A percentile compares a stretch with the other conserved stretches of the same genome.
Conservation (phyloP, 139 green algal genomes). For the Zygnema circumcarinatum region DNA sequence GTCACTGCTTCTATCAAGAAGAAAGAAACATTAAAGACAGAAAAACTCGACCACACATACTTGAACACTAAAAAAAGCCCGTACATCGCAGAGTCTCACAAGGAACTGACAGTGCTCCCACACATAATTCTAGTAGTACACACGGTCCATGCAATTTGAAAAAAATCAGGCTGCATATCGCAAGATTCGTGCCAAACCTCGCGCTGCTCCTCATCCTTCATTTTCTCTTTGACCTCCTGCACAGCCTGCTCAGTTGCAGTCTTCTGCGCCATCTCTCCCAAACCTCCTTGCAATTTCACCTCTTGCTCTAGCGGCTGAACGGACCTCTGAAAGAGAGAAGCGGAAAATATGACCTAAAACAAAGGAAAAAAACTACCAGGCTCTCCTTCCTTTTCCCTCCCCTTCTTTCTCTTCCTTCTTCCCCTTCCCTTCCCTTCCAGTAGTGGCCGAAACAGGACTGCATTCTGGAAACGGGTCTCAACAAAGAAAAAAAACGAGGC, state of each 20-base stretch:
- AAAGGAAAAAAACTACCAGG: too few species aligned
- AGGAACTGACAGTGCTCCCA: background rate
- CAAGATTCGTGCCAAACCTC: background rate
- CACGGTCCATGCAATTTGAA: background rate
- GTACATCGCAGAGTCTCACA: background rate
- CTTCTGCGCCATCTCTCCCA: background rate
- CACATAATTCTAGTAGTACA: background rate
- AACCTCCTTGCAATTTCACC: too few species aligned
- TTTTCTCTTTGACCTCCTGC: background rate
- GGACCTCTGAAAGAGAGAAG: too few species aligned
- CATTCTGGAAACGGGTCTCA: too few species aligned
- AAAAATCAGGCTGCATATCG: background rate
- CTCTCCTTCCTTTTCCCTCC: too few species aligned
- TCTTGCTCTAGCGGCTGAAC: too few species aligned
- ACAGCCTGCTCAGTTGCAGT: background rate
- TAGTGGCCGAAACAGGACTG: too few species aligned
- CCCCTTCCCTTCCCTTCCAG: too few species aligned
- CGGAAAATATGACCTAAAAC: too few species aligned
- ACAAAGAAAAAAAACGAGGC: too few species aligned
- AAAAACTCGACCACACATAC: background rate
- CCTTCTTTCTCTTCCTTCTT: too few species aligned
- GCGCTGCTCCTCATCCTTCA: background rate
- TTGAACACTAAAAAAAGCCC: background rate
- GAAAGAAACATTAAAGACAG: background rate
- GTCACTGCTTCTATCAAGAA: background rate